Evolutionary conservation across 441 rosid species (phyloP), one percentile per base, ranked within the genome.

Genomic region (Syzygium malaccense): DNA sequence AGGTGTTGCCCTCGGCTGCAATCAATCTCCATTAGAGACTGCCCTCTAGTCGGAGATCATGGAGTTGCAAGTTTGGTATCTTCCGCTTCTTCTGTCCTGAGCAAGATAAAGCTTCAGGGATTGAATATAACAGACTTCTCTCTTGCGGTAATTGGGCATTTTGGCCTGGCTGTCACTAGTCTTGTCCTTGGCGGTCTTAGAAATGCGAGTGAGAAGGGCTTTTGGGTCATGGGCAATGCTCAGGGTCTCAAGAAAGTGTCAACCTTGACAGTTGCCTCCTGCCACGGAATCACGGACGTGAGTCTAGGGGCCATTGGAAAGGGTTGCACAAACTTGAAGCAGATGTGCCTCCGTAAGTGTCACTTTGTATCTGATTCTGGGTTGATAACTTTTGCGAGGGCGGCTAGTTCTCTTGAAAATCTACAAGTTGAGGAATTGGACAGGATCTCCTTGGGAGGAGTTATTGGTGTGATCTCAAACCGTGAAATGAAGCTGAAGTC

Each of bases 141-240:
- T 90, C 96, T 98, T n/a, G 98, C 98, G 11, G 98, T 96, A 28
- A 93, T 98, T 71, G 99, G 99, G 62, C 97, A 95, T 91, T 98
- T 96, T 68, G 99, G 99, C 49, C 92, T 93, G 91, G 90, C 91
- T 45, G 89, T 97, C 88, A 92, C 97, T 15, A 94, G 90, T 91
- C 96, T 98, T 64, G 88, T 91, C 85, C 97, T 98, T 85, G 89
- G 88, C 87, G 94, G 94, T 88, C 98, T 98, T 66, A 95, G 93
- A 88, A 92, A 95, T 85, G 97, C 95, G 85, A 97, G 94, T 17
- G 99, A 97, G 95, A 98, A 93, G 92, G 99, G 99, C 66, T 97
- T 98, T 90, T 97, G 99, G 99, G 99, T 96, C 86, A 97, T 98
- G 99, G 99, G 99, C 23, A 98, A 96, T 89, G 97, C 97, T 30